Conservation (phyloP, 305 asterid species). For the Fraxinus velutina region DNA sequence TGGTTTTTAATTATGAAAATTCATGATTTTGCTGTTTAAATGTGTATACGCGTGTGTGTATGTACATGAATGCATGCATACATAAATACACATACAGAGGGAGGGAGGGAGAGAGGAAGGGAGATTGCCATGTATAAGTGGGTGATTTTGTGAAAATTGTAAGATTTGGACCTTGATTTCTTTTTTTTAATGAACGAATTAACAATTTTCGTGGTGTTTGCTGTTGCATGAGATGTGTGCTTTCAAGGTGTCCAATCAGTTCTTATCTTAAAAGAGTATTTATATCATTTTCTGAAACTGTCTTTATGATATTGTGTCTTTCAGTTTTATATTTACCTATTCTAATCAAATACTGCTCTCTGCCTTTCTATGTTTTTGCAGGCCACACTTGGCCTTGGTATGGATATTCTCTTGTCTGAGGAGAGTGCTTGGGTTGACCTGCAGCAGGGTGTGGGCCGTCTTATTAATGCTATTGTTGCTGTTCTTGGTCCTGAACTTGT, state of each 20-base stretch:
- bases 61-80: neutral
- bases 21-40: neutral
- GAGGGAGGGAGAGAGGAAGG: slow-evolving; percentile 5
- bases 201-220: neutral
- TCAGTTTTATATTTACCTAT: slow-evolving; percentile 14
- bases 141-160: slow-evolving; percentile 14
- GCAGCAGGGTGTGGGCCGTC: slow-evolving; percentile 96
- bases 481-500: slow-evolving; percentile 98
- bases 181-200: neutral
- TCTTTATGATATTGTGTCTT: slow-evolving; percentile 10
- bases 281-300: neutral
- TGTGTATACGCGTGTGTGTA: neutral
- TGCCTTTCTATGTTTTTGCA: slow-evolving; percentile 34
- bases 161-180: slow-evolving; percentile 4
- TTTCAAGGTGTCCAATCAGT: slow-evolving; percentile 23
- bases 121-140: slow-evolving; percentile 3
- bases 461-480: slow-evolving; percentile 93
- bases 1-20: neutral
- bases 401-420: slow-evolving; percentile 89
- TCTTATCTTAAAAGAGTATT: slow-evolving; percentile 5
- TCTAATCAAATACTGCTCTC: neutral
- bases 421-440: slow-evolving; percentile 91
- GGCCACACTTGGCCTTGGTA: slow-evolving; percentile 94
- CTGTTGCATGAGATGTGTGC: slow-evolving; percentile 14
- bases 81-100: neutral